These are phyloP conservation scores for Ramalina peruviana DNA, from an alignment of 495 filamentous ascomycete species.

Conservation along the genomic window DNA sequence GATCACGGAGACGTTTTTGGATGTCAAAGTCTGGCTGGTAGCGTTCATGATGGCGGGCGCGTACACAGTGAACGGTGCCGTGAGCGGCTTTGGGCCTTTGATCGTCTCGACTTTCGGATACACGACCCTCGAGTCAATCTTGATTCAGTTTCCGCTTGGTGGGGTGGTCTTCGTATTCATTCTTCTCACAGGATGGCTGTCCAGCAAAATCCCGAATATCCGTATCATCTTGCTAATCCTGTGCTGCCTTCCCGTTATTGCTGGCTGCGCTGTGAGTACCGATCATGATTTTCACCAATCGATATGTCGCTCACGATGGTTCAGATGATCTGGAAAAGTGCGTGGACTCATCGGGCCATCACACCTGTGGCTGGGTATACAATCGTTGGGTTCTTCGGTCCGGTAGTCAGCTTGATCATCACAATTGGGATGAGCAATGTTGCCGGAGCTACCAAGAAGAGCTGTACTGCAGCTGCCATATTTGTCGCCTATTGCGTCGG, in stretches of 20 bases:
- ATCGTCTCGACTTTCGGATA: constrained; percentile 60
- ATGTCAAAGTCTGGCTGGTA: constrained; percentile 39
- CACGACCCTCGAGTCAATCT: constrained; percentile 45
- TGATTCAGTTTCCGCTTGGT: constrained; percentile 61
- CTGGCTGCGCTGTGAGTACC: constrained; percentile 36
- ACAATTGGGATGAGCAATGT: constrained; percentile 57
- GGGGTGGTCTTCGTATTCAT: constrained; percentile 50
- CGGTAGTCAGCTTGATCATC: constrained; percentile 50
- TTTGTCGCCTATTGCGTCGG: constrained; percentile 66
- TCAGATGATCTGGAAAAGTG: constrained; percentile 54
- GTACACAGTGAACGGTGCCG: constrained; percentile 60
- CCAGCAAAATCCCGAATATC: constrained; percentile 44
- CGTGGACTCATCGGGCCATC: constrained; percentile 47
- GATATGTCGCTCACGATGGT: too few species aligned
- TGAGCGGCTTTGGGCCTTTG: constrained; percentile 61
- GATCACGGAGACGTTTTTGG: constrained; percentile 33
- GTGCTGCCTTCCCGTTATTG: constrained; percentile 58
- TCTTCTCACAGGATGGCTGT: constrained; percentile 48
- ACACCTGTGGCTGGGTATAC: constrained; percentile 55
- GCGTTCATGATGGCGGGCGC: constrained; percentile 44
- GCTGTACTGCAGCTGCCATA: constrained; percentile 53
- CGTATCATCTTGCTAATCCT: constrained; percentile 47
- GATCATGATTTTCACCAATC: too few species aligned
- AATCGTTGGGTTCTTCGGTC: constrained; percentile 57
- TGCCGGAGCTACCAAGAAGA: constrained; percentile 68